Evolutionary conservation across 2,329 filamentous ascomycete genomes (phyloP), one percentile per base, ranked within the genome.

Genomic region (Fusarium poae): DNA sequence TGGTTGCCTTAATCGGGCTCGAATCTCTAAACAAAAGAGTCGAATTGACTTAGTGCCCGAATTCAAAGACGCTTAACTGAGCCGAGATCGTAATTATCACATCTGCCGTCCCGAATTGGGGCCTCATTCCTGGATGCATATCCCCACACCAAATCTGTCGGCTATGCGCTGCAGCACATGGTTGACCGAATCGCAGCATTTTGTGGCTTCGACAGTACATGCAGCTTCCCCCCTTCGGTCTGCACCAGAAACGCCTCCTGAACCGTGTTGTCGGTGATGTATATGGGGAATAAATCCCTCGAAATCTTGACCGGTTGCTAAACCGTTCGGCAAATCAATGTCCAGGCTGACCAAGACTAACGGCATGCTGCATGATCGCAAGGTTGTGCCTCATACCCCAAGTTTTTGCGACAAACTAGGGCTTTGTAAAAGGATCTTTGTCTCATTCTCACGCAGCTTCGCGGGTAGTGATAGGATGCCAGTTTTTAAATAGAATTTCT

Each of bases 341-440:
- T 29, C 39, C 25, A 40, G 44, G 52, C 54, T 71, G 65, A 46
- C 65, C 62, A 71, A 56, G 49, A 44, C 57, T 52, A 21, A 46
- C 62, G 68, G 65, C 30, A 55, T 57, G 62, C 62, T 70, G 68
- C 68, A 71, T 72, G 57, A 71, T 72, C 64, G 65, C 61, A 66
- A 71, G 68, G 60, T 63, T 57, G 57, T 66, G 50, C 53, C 44
- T 66, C 49, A 53, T 52, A 52, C 37, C 32, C 45, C 42, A 44
- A 48, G 51, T 32, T 52, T 12, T 30, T 39, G 51, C 43, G 66
- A 50, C 49, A 58, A 52, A 50, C 37, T 52, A 68, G 32, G 30
- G 40, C 25, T 23, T 37, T 44, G 15, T 25, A 57, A 34, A 27
- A 51, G 57, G 51, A 35, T 65, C 43, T 54, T 60, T 43, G 54